Percentiles rank a stretch among this genome's conserved stretches.
Evolutionary conservation across 1,284 basidiomycete genomes (phyloP).

Genomic region (Xerocomus cyaneibrunnescens): DNA sequence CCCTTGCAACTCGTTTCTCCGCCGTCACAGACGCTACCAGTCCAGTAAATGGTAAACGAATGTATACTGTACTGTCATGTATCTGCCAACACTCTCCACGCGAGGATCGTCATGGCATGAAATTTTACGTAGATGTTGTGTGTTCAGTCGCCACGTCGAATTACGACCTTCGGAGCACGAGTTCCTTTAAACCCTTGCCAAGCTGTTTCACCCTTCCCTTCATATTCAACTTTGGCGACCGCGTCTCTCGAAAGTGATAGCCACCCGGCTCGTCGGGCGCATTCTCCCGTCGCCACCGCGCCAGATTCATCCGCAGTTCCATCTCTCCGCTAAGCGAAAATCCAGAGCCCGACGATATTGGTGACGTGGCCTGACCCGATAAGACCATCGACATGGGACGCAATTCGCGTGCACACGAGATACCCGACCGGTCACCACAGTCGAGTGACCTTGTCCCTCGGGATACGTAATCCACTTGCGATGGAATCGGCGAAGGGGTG

Average conservation of each 20-base stretch:
- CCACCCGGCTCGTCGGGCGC: conserved; percentile 26
- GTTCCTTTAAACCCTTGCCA: conserved; percentile 43
- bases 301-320: conserved; percentile 56
- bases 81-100: background rate
- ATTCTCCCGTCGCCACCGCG: conserved; percentile 39
- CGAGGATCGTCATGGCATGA: background rate
- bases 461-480: conserved; percentile 27
- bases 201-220: conserved; percentile 43
- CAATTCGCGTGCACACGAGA: conserved; percentile 19
- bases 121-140: background rate
- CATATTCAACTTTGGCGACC: conserved; percentile 27
- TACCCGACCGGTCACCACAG: conserved; percentile 29
- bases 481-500: conserved; percentile 29
- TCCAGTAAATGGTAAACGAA: background rate
- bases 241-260: conserved; percentile 35
- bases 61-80: background rate
- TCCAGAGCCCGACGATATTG: conserved; percentile 33
- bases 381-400: conserved; percentile 37
- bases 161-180: conserved; percentile 35
- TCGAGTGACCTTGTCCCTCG: conserved; percentile 34
- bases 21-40: background rate
- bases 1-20: background rate
- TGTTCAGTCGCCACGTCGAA: background rate
- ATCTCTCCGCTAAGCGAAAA: conserved; percentile 61
- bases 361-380: conserved; percentile 24